Conservation (phyloP, 208 protist species). For the Naegleria fowleri region DNA sequence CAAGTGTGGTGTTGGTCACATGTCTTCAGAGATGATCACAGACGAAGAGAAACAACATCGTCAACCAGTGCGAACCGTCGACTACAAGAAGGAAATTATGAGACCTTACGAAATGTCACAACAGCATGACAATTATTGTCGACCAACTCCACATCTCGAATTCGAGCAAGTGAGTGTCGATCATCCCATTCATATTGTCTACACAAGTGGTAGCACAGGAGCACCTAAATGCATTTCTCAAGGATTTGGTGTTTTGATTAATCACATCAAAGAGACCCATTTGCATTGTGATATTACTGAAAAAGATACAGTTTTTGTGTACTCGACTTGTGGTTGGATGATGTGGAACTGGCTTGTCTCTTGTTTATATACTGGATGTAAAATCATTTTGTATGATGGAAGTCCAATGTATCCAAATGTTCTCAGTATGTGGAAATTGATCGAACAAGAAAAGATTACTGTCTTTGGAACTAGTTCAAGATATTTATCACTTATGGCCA, state of each 20-base stretch:
- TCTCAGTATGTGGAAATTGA: not conserved
- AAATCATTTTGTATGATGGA: not conserved
- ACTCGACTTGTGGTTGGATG: not conserved
- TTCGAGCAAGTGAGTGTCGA: not conserved
- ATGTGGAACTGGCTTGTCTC: not conserved
- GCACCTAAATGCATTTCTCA: not conserved
- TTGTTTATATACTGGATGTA: not conserved
- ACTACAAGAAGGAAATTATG: not conserved
- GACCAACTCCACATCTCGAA: not conserved
- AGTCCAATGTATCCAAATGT: not conserved
- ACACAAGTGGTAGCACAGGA: not conserved
- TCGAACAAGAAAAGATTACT: not conserved
- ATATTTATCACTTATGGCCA: not conserved
- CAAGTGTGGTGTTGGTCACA: no score
- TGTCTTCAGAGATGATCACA: no score
- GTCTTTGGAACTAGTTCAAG: not conserved
- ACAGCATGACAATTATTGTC: no score
- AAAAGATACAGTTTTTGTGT: not conserved
- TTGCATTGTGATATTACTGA: not conserved
- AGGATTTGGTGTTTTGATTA: not conserved
- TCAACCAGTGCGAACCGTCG: not conserved
- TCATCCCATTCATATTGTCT: not conserved
- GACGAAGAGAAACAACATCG: no score
- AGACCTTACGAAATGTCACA: no score
- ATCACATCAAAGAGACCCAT: not conserved